Percentiles rank a stretch among this genome's conserved stretches.
Evolutionary conservation across 805 yeast genomes (phyloP).

Genomic region (Wickerhamiella alocasiicola): DNA sequence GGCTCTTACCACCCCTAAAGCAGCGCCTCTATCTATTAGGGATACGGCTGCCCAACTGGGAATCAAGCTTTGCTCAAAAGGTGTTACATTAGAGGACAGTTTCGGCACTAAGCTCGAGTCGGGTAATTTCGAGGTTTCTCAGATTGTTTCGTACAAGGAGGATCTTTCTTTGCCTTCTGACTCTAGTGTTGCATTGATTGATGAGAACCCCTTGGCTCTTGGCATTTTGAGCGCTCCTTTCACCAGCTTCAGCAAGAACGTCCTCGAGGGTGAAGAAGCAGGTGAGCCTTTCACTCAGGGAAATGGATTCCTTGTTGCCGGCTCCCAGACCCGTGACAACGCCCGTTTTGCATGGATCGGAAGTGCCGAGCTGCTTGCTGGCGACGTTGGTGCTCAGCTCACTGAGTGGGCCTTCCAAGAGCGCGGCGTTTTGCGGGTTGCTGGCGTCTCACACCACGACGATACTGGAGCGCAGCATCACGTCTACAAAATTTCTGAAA

Average conservation of each 20-base stretch:
- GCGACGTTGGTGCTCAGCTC: constrained; percentile 29
- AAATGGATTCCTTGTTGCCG: constrained; percentile 36
- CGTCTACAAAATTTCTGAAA: constrained; percentile 64
- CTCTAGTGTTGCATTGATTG: constrained; percentile 16
- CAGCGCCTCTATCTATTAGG: constrained; percentile 49
- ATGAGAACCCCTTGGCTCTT: constrained; percentile 14
- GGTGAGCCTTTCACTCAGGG: constrained; percentile 17
- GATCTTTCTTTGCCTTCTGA: not conserved
- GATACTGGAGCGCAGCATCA: constrained; percentile 26
- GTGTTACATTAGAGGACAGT: constrained; percentile 51
- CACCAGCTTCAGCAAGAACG: constrained; percentile 19
- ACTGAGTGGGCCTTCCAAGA: constrained; percentile 66
- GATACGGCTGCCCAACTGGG: constrained; percentile 68
- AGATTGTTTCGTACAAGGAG: constrained; percentile 15
- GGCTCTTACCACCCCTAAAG: constrained; percentile 42
- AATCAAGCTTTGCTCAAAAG: constrained; percentile 69
- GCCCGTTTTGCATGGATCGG: constrained; percentile 79
- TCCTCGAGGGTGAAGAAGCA: constrained; percentile 15
- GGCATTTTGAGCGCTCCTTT: constrained; percentile 19
- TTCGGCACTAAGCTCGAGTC: constrained; percentile 31
- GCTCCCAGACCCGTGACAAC: constrained; percentile 60
- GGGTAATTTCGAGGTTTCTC: constrained; percentile 20
- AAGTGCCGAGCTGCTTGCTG: constrained; percentile 42
- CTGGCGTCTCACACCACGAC: constrained; percentile 43
- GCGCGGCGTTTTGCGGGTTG: constrained; percentile 47